Evolutionary conservation across 441 rosid species (phyloP), one percentile per base, ranked within the genome.

Genomic region (Kokia cookei): DNA sequence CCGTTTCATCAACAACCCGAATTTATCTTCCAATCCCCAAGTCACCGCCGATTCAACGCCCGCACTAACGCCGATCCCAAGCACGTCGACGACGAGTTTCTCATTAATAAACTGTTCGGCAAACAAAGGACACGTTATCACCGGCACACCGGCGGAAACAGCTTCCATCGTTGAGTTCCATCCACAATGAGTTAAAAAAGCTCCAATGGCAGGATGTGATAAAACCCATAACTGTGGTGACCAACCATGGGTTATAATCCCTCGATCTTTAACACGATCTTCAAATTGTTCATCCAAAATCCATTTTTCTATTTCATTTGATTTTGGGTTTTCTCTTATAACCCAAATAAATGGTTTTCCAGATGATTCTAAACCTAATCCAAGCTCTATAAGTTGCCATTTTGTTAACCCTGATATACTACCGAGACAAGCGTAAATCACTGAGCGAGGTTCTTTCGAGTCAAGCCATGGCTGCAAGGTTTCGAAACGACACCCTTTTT

Each of bases 151-250:
- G 0, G 80, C 64, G 0, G 73, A 54, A 0, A 82, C 55, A 0
- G 86, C 86, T 81, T 86, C 90, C 9, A 81, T 14, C 0, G 82
- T 82, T 0, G 89, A 85, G 64, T 88, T 86, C 86, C 88, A 83
- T 2, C 83, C 88, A 9, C 90, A 86, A 22, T 86, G 91, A 1
- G 92, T 90, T 55, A 91, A 70, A 75, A 91, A 87, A 26, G 87
- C 88, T 42, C 91, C 89, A 11, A 90, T 40, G 0, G 89, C 71
- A 4, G 78, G 75, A 57, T 88, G 91, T 2, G 90, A 85, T 15
- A 88, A 72, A 3, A 88, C 85, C 47, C 82, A 51, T 2, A 88
- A 59, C 73, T 88, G 93, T 1, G 94, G 93, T 3, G 91, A 72
- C 97, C 93, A 90, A 0, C 90, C 89, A 32, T 59, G 77, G 5